phyloP scores from a whole-genome alignment of 2,329 filamentous ascomycete species.

The Pestalotiopsis fici region DNA sequence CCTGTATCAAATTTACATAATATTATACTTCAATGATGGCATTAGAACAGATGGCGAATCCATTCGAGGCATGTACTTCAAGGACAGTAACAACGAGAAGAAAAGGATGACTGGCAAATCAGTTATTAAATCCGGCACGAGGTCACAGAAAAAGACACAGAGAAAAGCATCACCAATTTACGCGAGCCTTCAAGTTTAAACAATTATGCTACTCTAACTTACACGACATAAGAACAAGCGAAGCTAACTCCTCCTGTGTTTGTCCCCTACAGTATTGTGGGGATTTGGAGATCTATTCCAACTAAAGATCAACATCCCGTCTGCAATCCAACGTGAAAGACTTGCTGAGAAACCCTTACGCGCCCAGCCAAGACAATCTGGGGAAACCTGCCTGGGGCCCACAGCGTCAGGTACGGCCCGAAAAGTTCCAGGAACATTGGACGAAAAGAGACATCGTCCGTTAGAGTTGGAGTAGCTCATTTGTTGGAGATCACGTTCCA shows the following conservation, averaged over 20 bases:
- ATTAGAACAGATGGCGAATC: too few relatives aligned
- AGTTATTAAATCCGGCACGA: too few relatives aligned
- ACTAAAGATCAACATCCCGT: neutral
- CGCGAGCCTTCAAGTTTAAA: too few relatives aligned
- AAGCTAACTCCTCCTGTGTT: neutral
- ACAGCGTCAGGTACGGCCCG: slow-evolving; percentile 1
- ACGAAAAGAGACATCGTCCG: neutral
- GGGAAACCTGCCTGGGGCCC: neutral
- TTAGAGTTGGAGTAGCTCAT: neutral
- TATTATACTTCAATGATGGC: too few relatives aligned
- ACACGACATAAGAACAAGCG: neutral
- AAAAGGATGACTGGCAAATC: too few relatives aligned
- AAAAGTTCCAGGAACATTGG: neutral
- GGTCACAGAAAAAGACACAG: too few relatives aligned
- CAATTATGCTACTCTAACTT: neutral
- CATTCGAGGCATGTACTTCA: too few relatives aligned
- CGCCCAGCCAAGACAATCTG: neutral
- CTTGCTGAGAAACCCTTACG: neutral
- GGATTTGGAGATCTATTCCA: neutral
- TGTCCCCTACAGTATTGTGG: neutral
- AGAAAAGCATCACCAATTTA: too few relatives aligned
- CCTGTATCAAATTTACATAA: too few relatives aligned
- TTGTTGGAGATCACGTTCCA: neutral
- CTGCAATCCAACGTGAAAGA: neutral
- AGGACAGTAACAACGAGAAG: too few relatives aligned